phyloP scores from a whole-genome alignment of 73 alveolate species.

The Tetrahymena malaccensis region DNA sequence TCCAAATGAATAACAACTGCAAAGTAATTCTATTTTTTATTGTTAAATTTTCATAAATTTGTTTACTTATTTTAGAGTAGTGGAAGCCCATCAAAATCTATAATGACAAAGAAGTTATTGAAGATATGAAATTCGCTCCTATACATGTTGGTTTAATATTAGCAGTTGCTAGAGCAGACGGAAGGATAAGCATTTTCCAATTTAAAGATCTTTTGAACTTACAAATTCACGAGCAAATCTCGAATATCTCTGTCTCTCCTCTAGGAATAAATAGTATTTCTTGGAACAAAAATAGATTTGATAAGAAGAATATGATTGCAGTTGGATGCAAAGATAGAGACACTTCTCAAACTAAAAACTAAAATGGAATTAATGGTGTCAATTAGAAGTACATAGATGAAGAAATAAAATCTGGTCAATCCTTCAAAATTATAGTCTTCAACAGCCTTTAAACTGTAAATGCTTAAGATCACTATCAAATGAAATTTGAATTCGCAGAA shows the following conservation, averaged over 20 bases:
- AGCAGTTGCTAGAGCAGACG: constrained; percentile 47
- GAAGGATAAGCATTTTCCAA: constrained; percentile 34
- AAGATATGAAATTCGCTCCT: constrained; percentile 56
- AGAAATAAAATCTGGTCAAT: not conserved
- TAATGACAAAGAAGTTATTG: constrained; percentile 32
- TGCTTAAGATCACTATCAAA: constrained; percentile 6
- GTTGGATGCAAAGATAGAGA: not conserved
- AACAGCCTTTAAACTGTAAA: not conserved
- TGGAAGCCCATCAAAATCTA: constrained; percentile 36
- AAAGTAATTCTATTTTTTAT: not conserved
- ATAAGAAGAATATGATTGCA: not conserved
- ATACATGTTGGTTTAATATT: constrained; percentile 39
- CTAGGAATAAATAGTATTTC: constrained; percentile 41
- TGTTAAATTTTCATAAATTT: too few species aligned
- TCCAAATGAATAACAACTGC: not conserved
- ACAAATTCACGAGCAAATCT: constrained; percentile 6
- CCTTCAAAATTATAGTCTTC: not conserved
- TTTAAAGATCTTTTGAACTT: constrained; percentile 37
- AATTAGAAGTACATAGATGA: not conserved
- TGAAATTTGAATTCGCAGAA: not conserved
- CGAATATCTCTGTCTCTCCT: constrained; percentile 18
- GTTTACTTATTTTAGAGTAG: not conserved
- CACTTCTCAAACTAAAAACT: not conserved
- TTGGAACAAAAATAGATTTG: constrained; percentile 29
- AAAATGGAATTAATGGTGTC: not conserved